phyloP scores from a whole-genome alignment of 2,329 filamentous ascomycete genomes.

The Lasiodiplodia sp. region DNA sequence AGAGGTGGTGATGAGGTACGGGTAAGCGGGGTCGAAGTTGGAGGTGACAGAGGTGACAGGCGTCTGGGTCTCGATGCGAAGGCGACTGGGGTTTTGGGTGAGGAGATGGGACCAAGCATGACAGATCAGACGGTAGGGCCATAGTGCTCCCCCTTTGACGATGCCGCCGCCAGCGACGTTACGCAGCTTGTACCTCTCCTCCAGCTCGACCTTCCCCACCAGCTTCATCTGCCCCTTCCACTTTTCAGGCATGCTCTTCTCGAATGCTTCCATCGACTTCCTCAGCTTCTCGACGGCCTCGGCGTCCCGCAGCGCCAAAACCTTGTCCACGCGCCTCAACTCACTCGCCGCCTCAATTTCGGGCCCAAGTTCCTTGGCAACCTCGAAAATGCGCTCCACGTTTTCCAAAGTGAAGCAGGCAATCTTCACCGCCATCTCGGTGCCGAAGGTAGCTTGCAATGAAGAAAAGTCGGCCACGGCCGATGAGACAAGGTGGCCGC shows the following conservation, averaged over 20 bases:
- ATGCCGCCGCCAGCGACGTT: slow-evolving; percentile 6
- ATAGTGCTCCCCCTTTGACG: slow-evolving; percentile 41
- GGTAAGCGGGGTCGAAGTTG: slow-evolving; percentile 41
- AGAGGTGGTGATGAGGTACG: slow-evolving; percentile 50
- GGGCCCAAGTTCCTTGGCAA: not conserved
- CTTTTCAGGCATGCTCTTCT: not conserved
- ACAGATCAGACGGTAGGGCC: slow-evolving; percentile 34
- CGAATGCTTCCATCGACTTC: slow-evolving; percentile 6
- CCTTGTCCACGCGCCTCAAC: slow-evolving; percentile 10
- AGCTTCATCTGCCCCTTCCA: slow-evolving; percentile 9
- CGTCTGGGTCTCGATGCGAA: slow-evolving; percentile 53
- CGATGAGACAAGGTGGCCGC: slow-evolving; percentile 35
- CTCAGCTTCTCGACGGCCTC: not conserved
- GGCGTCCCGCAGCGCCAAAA: not conserved
- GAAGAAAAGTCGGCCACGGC: not conserved
- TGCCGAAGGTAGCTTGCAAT: not conserved
- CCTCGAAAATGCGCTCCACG: slow-evolving; percentile 12
- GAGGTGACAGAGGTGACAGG: slow-evolving; percentile 42
- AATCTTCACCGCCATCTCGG: not conserved
- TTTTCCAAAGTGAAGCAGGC: slow-evolving; percentile 4
- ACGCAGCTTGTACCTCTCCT: slow-evolving; percentile 10
- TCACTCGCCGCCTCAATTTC: not conserved
- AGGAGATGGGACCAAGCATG: slow-evolving; percentile 15
- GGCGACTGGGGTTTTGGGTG: not conserved
- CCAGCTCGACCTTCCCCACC: not conserved